Evolutionary conservation across 1,284 basidiomycete genomes (phyloP).

Genomic region (Meripilus lineatus): DNA sequence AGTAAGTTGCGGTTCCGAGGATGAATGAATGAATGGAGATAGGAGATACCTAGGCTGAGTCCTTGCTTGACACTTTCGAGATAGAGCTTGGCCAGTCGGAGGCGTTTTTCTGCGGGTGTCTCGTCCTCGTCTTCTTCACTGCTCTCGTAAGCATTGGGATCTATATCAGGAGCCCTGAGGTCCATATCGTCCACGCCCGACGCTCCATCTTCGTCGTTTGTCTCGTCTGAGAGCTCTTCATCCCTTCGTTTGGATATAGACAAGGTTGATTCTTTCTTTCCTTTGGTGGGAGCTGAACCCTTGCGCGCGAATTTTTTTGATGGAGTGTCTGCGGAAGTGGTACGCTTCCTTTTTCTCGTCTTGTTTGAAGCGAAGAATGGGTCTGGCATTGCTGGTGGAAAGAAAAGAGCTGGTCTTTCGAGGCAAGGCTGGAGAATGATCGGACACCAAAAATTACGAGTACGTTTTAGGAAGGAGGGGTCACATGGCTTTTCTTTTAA

Average conservation of each 20-base stretch:
- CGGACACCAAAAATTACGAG: too few species aligned
- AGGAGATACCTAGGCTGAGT: conserved; percentile 44
- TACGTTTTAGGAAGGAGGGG: too few species aligned
- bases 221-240: conserved; percentile 72
- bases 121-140: conserved; percentile 83
- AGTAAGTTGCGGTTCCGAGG: background rate
- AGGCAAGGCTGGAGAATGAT: background rate
- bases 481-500: too few species aligned
- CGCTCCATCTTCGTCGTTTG: conserved; percentile 46
- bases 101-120: conserved; percentile 91
- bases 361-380: conserved; percentile 74
- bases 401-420: conserved; percentile 81
- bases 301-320: too few species aligned
- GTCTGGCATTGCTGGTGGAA: conserved; percentile 77
- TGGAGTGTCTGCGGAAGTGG: conserved; percentile 30
- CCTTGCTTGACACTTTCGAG: conserved; percentile 80
- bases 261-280: conserved; percentile 12
- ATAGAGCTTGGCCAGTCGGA: conserved; percentile 89
- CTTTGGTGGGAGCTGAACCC: conserved; percentile 11
- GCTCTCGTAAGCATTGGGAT: conserved; percentile 46
- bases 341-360: conserved; percentile 64
- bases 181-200: conserved; percentile 74
- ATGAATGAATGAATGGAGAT: background rate
- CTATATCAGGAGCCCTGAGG: conserved; percentile 55
- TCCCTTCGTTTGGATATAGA: conserved; percentile 37